Percentiles rank a stretch among this genome's conserved stretches.
phyloP scores from a whole-genome alignment of 1,284 basidiomycete species.

The Microstroma glucosiphilum region DNA sequence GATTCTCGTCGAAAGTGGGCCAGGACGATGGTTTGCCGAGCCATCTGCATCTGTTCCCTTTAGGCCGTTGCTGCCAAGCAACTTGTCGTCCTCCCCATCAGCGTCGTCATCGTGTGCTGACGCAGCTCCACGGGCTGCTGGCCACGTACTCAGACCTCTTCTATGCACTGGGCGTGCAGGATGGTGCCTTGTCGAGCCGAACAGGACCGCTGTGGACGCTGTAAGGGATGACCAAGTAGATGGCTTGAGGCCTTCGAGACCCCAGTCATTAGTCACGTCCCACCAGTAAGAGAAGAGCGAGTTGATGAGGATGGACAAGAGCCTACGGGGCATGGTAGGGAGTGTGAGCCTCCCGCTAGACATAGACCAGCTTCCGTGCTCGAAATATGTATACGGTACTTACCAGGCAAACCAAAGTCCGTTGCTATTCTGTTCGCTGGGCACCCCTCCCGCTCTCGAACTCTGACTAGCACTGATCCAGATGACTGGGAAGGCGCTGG shows the following conservation, averaged over 20 bases:
- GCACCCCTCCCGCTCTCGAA: slow-evolving; percentile 4
- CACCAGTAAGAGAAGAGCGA: slow-evolving; percentile 97
- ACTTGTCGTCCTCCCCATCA: not conserved
- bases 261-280: slow-evolving; percentile 99
- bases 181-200: not conserved
- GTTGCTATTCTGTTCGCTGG: slow-evolving; percentile 7
- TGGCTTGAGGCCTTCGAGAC: slow-evolving; percentile 65
- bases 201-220: slow-evolving; percentile 5
- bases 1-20: not conserved
- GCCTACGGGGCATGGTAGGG: slow-evolving; percentile 56
- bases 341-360: slow-evolving; percentile 8
- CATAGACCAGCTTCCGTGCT: not conserved
- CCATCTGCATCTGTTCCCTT: not conserved
- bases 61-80: slow-evolving; percentile 13
- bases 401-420: not conserved
- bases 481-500: slow-evolving; percentile 94
- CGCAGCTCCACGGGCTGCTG: not conserved
- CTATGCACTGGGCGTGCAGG: slow-evolving; percentile 15
- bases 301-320: slow-evolving; percentile 77
- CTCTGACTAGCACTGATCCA: slow-evolving; percentile 52
- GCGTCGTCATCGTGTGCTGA: not conserved
- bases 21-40: not conserved
- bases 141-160: slow-evolving; percentile 11
- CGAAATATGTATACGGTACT: not conserved
- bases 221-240: slow-evolving; percentile 16